Evolutionary conservation across 768 basidiomycete species (phyloP), one percentile per base, ranked within the genome.

Genomic region (Russula griseocarnosa): DNA sequence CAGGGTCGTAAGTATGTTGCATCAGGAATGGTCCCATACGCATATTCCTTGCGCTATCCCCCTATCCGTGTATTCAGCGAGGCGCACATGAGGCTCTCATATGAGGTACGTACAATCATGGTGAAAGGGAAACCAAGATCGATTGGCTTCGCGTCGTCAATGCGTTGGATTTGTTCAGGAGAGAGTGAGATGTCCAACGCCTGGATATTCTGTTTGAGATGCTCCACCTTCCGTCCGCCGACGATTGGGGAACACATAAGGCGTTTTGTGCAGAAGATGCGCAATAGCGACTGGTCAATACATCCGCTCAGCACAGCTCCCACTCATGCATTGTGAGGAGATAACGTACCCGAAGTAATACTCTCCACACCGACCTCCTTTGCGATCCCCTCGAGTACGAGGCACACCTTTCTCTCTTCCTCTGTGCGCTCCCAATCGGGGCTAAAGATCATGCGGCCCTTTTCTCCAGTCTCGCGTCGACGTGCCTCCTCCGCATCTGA

Each of bases 241-340:
- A 83, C 70, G 61, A 83, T 74, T 74, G 0, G 81, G 82, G 72
- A 83, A 83, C 0, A 82, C 80, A 56, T 76, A 82, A 0, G 80
- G 78, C 6, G 79, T 75, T 70, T 84, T 85, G 51, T 83, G 80
- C 73, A 85, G 73, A 13, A 84, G 72, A 62, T 83, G 84, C 16
- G 82, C 81, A 62, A 85, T 79, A 10, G 82, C 81, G 4, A 83
- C 81, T 80, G n/a, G 28, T 55, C 38, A 47, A 26, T 6, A 34
- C 13, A 20, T 16, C 42, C 3, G 3, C 28, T 63, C 30, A 53
- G 22, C 34, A 44, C 7, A 10, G 16, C n/a, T 14, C 14, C 5
- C 30, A 1, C 51, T 5, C 44, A 32, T 6, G 6, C 6, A 34
- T n/a, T n/a, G 10, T 18, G 8, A 9, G n/a, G 42, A 30, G 46